These are phyloP conservation scores for Pigoraptor vietnamica DNA, from an alignment of 78 protist genomes.

Conservation along the genomic window DNA sequence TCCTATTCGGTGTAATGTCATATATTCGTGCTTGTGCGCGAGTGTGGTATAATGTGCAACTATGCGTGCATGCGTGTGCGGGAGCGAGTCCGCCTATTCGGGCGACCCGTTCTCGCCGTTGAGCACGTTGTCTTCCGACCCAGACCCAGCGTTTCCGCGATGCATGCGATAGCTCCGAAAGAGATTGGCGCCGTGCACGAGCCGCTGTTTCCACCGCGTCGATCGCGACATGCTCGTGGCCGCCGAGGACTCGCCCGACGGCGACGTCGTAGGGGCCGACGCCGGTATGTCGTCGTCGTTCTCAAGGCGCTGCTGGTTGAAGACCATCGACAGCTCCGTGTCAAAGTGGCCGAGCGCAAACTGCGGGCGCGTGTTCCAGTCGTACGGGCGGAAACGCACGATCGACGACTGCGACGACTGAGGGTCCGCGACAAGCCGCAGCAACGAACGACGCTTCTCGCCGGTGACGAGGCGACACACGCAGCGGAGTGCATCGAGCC, in stretches of 20 bases:
- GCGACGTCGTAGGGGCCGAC: no score
- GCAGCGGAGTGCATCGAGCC: neutral
- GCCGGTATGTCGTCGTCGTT: no score
- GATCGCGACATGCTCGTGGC: neutral
- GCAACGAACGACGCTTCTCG: neutral
- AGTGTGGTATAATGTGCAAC: no score
- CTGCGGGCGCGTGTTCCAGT: neutral
- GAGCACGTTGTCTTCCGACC: neutral
- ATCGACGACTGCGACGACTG: neutral
- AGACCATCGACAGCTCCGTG: neutral
- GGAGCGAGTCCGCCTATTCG: no score
- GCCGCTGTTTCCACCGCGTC: neutral
- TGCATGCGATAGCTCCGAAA: neutral
- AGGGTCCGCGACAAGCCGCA: neutral
- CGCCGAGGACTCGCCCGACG: no score
- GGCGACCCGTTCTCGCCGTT: neutral
- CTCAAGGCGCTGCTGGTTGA: neutral
- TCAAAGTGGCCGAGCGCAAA: neutral
- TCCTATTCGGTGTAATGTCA: no score
- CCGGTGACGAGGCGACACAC: neutral
- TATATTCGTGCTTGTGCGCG: no score
- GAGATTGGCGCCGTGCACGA: neutral
- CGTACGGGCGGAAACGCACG: neutral
- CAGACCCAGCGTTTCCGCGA: neutral
- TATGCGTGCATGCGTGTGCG: no score